These are phyloP conservation scores for Cenchrus americanus DNA, from an alignment of 176 grass and related monocot species.

Conservation along the genomic window DNA sequence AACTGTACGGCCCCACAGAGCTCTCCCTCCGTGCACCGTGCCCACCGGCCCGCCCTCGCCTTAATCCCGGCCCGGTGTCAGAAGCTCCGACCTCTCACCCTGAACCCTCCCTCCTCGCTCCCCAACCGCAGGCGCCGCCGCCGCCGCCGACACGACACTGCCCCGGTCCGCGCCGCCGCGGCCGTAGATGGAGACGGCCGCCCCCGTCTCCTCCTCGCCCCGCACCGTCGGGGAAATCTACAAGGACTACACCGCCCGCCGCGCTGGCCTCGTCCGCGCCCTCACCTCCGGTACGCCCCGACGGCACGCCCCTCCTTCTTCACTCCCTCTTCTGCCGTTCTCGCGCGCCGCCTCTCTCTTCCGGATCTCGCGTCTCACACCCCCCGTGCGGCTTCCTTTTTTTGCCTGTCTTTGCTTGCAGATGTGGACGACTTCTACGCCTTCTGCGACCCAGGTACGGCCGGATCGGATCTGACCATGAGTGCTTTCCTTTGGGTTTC, in stretches of 20 bases:
- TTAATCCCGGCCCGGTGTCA: conserved; percentile 30
- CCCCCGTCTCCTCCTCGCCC: conserved; percentile 37
- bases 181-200: conserved; percentile 35
- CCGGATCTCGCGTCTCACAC: background rate
- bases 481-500: background rate
- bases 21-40: background rate
- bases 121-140: conserved; percentile 21
- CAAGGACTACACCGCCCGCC: conserved; percentile 61
- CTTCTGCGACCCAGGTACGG: conserved; percentile 56
- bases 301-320: background rate
- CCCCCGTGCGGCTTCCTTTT: background rate
- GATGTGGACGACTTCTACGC: conserved; percentile 66
- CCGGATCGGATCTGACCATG: conserved; percentile 30
- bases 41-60: background rate
- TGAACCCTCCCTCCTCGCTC: background rate
- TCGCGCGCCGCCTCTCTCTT: background rate
- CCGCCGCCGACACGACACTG: background rate
- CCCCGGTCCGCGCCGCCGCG: background rate
- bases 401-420: conserved; percentile 25
- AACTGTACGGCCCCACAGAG: background rate
- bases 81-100: background rate
- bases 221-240: conserved; percentile 68
- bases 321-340: background rate
- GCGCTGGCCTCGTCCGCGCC: conserved; percentile 62
- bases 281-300: conserved; percentile 58